A percentile compares a stretch with the other conserved stretches of the same genome.
Conservation (phyloP, 1,139 yeast genomes). For the Yamadazyma diddensiae region DNA sequence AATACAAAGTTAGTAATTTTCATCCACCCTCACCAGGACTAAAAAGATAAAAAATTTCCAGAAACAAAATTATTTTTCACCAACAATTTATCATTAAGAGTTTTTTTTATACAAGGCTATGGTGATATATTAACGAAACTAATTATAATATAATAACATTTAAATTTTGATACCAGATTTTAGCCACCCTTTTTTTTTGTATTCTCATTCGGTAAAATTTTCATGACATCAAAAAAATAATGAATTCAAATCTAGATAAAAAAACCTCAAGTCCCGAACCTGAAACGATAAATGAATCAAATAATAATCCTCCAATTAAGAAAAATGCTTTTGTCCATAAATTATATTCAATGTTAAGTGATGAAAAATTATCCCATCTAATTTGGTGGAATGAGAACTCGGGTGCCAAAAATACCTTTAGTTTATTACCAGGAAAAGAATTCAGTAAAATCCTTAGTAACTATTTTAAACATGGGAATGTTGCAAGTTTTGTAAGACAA, state of each 20-base stretch:
- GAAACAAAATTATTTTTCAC: constrained; percentile 2
- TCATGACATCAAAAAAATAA: too few species aligned
- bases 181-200: too few species aligned
- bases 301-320: constrained; percentile 27
- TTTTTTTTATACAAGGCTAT: constrained; percentile 1
- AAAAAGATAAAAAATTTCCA: constrained; percentile 2
- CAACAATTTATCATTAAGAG: background rate
- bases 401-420: constrained; percentile 57
- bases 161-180: too few species aligned
- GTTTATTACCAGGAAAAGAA: constrained; percentile 55
- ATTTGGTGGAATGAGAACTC: constrained; percentile 78
- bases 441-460: constrained; percentile 43
- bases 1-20: too few species aligned
- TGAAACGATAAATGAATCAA: too few species aligned
- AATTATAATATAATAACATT: too few species aligned
- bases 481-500: constrained; percentile 47
- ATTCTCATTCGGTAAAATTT: too few species aligned
- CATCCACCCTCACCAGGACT: constrained; percentile 3
- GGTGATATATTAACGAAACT: too few species aligned
- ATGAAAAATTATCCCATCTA: constrained; percentile 42
- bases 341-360: constrained; percentile 56
- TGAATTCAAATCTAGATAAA: too few species aligned
- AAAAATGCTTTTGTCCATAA: constrained; percentile 67
- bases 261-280: too few species aligned
- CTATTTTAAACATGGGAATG: constrained; percentile 47